These are phyloP conservation scores for Kodamaea alishanica DNA, from an alignment of 1,139 yeast species.

Conservation along the genomic window DNA sequence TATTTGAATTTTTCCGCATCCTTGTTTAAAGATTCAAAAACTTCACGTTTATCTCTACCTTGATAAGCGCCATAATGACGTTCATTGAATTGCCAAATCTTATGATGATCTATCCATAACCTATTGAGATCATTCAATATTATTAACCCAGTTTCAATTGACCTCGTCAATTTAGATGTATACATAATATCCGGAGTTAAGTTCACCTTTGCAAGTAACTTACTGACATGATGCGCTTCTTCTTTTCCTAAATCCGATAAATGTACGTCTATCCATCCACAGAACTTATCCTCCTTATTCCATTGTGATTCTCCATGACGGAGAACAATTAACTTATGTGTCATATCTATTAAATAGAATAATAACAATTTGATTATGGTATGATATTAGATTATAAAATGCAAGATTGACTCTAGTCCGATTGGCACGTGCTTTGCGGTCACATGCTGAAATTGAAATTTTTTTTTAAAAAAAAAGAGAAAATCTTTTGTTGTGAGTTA, in stretches of 20 bases:
- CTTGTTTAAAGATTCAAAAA: conserved; percentile 51
- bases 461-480: no score
- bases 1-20: conserved; percentile 58
- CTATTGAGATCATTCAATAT: conserved; percentile 47
- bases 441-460: neutral
- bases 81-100: conserved; percentile 72
- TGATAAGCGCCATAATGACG: conserved; percentile 77
- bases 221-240: conserved; percentile 62
- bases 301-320: conserved; percentile 79
- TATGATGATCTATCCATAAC: conserved; percentile 46
- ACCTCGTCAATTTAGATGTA: conserved; percentile 63
- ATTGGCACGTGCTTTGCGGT: no score
- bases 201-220: conserved; percentile 38
- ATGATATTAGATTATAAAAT: neutral
- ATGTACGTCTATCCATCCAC: conserved; percentile 82
- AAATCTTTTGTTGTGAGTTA: neutral
- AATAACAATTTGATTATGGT: neutral
- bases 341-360: neutral
- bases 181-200: conserved; percentile 54
- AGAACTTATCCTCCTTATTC: conserved; percentile 66
- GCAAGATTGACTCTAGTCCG: neutral
- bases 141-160: conserved; percentile 63
- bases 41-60: conserved; percentile 59
- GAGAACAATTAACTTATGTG: conserved; percentile 46
- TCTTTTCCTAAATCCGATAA: conserved; percentile 56